Percentiles rank a stretch among this genome's conserved stretches.
These are phyloP conservation scores for Auriculariales sp. DNA, from an alignment of 768 basidiomycete species.

Conservation along the genomic window DNA sequence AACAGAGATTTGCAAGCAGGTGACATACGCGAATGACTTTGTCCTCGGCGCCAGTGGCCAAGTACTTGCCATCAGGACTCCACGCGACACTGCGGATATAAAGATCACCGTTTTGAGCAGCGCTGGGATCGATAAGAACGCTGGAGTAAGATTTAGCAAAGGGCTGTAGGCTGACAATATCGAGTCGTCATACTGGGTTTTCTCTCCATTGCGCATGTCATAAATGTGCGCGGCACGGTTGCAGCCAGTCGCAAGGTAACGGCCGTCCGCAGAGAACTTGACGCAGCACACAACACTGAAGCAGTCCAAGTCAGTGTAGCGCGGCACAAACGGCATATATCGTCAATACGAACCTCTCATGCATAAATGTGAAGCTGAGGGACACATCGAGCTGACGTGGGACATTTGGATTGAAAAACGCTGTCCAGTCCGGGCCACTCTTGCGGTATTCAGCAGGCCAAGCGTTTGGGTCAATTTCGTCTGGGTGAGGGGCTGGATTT, in stretches of 20 bases:
- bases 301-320: neutral
- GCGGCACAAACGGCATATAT: neutral
- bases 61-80: slow-evolving; percentile 52
- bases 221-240: slow-evolving; percentile 93
- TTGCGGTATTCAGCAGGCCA: slow-evolving; percentile 15
- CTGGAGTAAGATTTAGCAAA: slow-evolving; percentile 20
- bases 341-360: slow-evolving; percentile 27
- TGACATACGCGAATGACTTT: slow-evolving; percentile 70
- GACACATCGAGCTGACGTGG: slow-evolving; percentile 34
- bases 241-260: slow-evolving; percentile 87
- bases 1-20: neutral
- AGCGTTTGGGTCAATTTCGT: slow-evolving; percentile 13
- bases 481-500: too few species aligned
- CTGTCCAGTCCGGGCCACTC: slow-evolving; percentile 39
- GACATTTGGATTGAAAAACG: slow-evolving; percentile 35
- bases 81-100: slow-evolving; percentile 84
- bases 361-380: slow-evolving; percentile 26
- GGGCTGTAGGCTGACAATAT: neutral
- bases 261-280: slow-evolving; percentile 87
- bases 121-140: slow-evolving; percentile 64
- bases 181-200: slow-evolving; percentile 50
- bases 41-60: slow-evolving; percentile 83
- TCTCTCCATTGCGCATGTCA: slow-evolving; percentile 73
- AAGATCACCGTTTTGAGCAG: slow-evolving; percentile 61
- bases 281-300: slow-evolving; percentile 76